Evolutionary conservation across 2,329 filamentous ascomycete genomes (phyloP).

Genomic region (Zasmidium angulare): DNA sequence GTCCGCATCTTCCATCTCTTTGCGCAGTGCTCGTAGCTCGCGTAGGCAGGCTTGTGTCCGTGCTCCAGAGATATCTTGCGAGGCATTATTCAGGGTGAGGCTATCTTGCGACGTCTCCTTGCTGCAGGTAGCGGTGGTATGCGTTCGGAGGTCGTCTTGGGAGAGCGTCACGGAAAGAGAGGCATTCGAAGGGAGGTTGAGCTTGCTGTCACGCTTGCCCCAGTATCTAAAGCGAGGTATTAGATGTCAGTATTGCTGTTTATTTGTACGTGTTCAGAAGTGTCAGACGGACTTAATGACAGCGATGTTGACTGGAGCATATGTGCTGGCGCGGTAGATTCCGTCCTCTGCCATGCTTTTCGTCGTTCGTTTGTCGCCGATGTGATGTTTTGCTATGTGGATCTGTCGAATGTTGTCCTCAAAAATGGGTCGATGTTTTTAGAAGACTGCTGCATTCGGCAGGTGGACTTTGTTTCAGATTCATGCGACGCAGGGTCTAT

Average conservation of each 20-base stretch:
- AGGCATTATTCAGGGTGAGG: constrained; percentile 79
- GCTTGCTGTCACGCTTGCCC: constrained; percentile 88
- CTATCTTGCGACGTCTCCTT: constrained; percentile 66
- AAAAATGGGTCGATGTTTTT: constrained; percentile 1
- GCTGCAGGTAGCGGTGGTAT: constrained; percentile 93
- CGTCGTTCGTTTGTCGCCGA: background rate
- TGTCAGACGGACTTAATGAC: constrained; percentile 75
- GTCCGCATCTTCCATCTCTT: constrained; percentile 70
- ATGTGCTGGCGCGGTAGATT: constrained; percentile 90
- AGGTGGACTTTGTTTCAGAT: background rate
- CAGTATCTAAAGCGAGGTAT: constrained; percentile 64
- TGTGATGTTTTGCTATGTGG: background rate
- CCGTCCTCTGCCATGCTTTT: constrained; percentile 42
- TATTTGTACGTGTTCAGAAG: constrained; percentile 9
- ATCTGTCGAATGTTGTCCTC: no score
- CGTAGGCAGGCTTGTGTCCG: constrained; percentile 94
- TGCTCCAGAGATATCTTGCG: constrained; percentile 81
- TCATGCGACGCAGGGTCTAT: background rate
- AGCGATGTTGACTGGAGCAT: constrained; percentile 95
- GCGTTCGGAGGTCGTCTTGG: constrained; percentile 87
- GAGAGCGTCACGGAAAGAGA: constrained; percentile 96
- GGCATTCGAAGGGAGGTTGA: constrained; percentile 93
- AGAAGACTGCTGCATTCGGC: background rate
- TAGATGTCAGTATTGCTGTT: constrained; percentile 1
- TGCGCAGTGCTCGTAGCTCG: constrained; percentile 75